phyloP scores from a whole-genome alignment of 495 filamentous ascomycete species.

The Neurospora sp. region DNA sequence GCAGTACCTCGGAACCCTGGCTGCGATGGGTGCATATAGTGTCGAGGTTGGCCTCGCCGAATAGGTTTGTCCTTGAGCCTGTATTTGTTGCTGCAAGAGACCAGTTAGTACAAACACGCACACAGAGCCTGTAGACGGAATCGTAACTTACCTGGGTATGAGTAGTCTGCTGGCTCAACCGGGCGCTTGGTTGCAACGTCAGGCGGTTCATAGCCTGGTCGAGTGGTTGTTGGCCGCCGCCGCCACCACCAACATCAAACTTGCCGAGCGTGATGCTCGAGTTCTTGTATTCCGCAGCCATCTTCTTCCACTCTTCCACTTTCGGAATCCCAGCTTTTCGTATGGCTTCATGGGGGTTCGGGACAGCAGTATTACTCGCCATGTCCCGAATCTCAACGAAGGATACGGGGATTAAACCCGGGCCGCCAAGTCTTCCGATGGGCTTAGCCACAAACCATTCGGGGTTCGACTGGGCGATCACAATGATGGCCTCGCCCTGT shows the following conservation, averaged over 20 bases:
- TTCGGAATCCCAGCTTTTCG: constrained; percentile 85
- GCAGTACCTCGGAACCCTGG: constrained; percentile 84
- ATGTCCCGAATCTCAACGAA: constrained; percentile 97
- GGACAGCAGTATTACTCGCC: constrained; percentile 70
- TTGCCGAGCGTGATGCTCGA: constrained; percentile 93
- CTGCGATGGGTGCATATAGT: constrained; percentile 50
- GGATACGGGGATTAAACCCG: constrained; percentile 90
- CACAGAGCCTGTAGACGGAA: background rate
- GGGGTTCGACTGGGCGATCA: constrained; percentile 97
- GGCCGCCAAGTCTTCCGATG: constrained; percentile 86
- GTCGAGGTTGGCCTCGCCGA: constrained; percentile 32
- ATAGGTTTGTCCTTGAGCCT: constrained; percentile 19
- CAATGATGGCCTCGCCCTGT: constrained; percentile 90
- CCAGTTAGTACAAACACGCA: constrained; percentile 8
- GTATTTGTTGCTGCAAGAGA: constrained; percentile 20
- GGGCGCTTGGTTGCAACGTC: constrained; percentile 48
- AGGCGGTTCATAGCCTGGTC: constrained; percentile 70
- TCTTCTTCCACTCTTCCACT: constrained; percentile 99
- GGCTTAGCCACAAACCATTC: constrained; percentile 99
- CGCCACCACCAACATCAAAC: constrained; percentile 51
- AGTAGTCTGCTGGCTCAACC: constrained; percentile 35
- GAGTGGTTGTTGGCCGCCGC: constrained; percentile 36
- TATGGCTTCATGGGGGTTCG: constrained; percentile 79
- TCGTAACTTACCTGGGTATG: constrained; percentile 29
- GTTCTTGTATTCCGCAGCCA: constrained; percentile 98